Evolutionary conservation across 129 eudicot species (phyloP).

Genomic region (Deinandra increscens): DNA sequence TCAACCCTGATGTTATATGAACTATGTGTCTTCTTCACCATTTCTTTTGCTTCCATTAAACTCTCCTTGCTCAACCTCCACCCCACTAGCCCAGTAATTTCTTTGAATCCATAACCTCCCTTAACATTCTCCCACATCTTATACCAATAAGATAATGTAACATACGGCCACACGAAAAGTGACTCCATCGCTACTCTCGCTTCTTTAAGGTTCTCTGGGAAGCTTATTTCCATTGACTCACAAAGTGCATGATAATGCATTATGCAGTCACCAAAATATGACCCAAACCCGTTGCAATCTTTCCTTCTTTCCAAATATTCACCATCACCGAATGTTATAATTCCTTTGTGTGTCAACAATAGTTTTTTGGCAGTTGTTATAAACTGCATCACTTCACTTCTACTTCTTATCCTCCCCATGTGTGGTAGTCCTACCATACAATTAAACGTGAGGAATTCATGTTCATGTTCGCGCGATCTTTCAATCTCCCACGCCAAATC

Average conservation of each 20-base stretch:
- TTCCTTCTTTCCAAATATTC: conserved; percentile 35
- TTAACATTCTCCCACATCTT: conserved; percentile 46
- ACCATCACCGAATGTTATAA: conserved; percentile 55
- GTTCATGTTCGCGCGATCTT: conserved; percentile 28
- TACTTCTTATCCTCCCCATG: conserved; percentile 44
- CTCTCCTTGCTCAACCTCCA: conserved; percentile 44
- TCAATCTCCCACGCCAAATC: conserved; percentile 24
- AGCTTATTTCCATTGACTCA: conserved; percentile 52
- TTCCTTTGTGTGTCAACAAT: conserved; percentile 37
- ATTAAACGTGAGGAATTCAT: conserved; percentile 56
- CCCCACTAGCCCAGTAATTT: conserved; percentile 33
- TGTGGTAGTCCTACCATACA: conserved; percentile 59
- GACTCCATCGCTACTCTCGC: conserved; percentile 65
- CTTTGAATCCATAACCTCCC: conserved; percentile 3
- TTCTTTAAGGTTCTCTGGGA: conserved; percentile 47
- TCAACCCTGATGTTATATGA: conserved; percentile 42
- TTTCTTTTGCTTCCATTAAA: conserved; percentile 49
- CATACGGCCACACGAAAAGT: conserved; percentile 52
- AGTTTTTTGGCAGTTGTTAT: conserved; percentile 36
- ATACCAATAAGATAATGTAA: conserved; percentile 41
- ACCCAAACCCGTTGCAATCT: conserved; percentile 17
- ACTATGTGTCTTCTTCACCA: conserved; percentile 45
- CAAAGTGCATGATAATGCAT: conserved; percentile 45
- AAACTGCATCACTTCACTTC: conserved; percentile 38
- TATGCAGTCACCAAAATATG: conserved; percentile 34